Evolutionary conservation across 2,329 filamentous ascomycete genomes (phyloP).

Genomic region (Trichoderma sp.): DNA sequence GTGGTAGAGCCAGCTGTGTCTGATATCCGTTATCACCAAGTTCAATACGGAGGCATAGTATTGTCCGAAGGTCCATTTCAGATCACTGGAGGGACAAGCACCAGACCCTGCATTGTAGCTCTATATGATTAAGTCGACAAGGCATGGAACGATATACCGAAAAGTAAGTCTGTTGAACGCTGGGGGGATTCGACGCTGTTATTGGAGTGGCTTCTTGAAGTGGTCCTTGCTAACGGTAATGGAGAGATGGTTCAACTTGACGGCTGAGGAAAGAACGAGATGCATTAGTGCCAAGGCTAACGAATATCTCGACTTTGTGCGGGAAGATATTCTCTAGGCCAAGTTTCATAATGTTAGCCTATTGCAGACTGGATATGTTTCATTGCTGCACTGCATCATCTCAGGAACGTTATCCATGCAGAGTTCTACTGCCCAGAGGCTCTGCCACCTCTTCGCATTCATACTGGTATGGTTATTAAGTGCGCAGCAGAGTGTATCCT

Average conservation of each 20-base stretch:
- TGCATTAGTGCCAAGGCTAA: not conserved
- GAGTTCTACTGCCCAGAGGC: constrained; percentile 1
- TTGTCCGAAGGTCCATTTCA: not conserved
- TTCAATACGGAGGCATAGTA: constrained; percentile 3
- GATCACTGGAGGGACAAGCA: not conserved
- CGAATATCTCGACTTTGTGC: constrained; percentile 2
- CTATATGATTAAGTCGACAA: not conserved
- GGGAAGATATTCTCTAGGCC: not conserved
- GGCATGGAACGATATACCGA: not conserved
- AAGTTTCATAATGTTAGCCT: too few species aligned
- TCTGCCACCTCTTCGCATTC: not conserved
- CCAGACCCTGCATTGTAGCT: not conserved
- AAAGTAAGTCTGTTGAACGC: too few species aligned
- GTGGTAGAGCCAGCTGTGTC: not conserved
- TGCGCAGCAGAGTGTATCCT: not conserved
- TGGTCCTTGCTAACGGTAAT: too few species aligned
- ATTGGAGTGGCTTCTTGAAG: too few species aligned
- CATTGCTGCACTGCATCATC: not conserved
- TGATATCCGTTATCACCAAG: not conserved
- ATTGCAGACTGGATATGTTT: not conserved
- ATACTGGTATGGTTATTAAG: not conserved
- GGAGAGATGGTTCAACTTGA: not conserved
- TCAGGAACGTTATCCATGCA: not conserved
- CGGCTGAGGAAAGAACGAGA: not conserved
- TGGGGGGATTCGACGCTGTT: too few species aligned